Evolutionary conservation across 768 basidiomycete species (phyloP).

Genomic region (Hygrocybe coccinea): DNA sequence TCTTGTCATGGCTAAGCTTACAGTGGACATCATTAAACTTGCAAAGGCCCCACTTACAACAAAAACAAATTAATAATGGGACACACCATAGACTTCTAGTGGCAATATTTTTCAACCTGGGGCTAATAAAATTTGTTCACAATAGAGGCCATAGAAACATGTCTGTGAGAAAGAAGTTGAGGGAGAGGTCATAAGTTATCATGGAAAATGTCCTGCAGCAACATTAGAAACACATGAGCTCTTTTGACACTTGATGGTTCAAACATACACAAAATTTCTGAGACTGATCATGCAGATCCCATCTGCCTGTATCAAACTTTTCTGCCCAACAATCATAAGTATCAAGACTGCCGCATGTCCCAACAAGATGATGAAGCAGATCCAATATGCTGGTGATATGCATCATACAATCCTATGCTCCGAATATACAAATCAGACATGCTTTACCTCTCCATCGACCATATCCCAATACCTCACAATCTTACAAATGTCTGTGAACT

Average conservation of each 20-base stretch:
- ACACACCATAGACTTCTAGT: neutral
- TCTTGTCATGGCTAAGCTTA: neutral
- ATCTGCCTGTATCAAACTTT: neutral
- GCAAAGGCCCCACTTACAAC: neutral
- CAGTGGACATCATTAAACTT: neutral
- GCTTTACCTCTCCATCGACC: too few relatives aligned
- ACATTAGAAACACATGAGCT: neutral
- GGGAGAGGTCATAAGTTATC: conserved; percentile 2
- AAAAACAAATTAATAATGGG: neutral
- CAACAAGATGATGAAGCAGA: conserved; percentile 1
- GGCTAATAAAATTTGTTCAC: neutral
- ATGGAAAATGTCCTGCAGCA: neutral
- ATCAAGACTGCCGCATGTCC: neutral
- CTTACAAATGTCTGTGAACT: too few relatives aligned
- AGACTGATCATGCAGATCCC: neutral
- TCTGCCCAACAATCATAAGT: conserved; percentile 2
- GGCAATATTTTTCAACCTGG: neutral
- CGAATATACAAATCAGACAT: too few relatives aligned
- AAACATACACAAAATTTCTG: neutral
- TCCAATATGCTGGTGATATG: conserved; percentile 5
- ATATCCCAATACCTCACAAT: too few relatives aligned
- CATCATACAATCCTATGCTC: too few relatives aligned
- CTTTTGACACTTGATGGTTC: neutral
- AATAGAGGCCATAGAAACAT: neutral
- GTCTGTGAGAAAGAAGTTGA: conserved; percentile 1